Percentiles rank a stretch among this genome's conserved stretches.
These are phyloP conservation scores for Coleophoma crateriformis DNA, from an alignment of 2,329 filamentous ascomycete species.

Conservation along the genomic window DNA sequence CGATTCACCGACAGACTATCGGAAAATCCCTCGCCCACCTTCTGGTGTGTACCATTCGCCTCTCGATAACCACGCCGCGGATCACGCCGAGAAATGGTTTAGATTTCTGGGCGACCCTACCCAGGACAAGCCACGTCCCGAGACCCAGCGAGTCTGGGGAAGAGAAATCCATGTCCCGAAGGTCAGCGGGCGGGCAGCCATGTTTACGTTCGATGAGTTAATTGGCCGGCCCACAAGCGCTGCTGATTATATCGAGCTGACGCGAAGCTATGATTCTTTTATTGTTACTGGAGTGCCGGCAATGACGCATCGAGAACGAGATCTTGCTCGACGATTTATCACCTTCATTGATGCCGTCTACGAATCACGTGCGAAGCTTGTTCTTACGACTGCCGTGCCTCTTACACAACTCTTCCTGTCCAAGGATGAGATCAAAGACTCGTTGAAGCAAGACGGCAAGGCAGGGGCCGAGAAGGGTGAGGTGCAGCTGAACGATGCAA, in stretches of 20 bases:
- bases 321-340: constrained; percentile 89
- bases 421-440: constrained; percentile 59
- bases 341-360: constrained; percentile 98
- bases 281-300: constrained; percentile 86
- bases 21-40: constrained; percentile 88
- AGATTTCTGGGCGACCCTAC: constrained; percentile 83
- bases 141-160: constrained; percentile 85
- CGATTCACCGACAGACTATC: constrained; percentile 92
- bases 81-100: constrained; percentile 94
- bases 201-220: constrained; percentile 89
- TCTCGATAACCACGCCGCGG: constrained; percentile 68
- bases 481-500: constrained; percentile 52
- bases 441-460: constrained; percentile 40
- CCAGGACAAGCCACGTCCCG: constrained; percentile 67
- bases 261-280: constrained; percentile 85
- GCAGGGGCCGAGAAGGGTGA: constrained; percentile 22
- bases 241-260: constrained; percentile 91
- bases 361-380: constrained; percentile 86
- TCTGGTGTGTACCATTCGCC: constrained; percentile 93
- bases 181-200: constrained; percentile 81
- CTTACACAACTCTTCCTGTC: constrained; percentile 83
- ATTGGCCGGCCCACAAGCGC: constrained; percentile 86
- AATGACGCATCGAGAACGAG: constrained; percentile 82
- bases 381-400: constrained; percentile 84
- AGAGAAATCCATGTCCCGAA: constrained; percentile 81